Evolutionary conservation across 1,284 basidiomycete species (phyloP).

Genomic region (Cutaneotrichosporon daszewskae): DNA sequence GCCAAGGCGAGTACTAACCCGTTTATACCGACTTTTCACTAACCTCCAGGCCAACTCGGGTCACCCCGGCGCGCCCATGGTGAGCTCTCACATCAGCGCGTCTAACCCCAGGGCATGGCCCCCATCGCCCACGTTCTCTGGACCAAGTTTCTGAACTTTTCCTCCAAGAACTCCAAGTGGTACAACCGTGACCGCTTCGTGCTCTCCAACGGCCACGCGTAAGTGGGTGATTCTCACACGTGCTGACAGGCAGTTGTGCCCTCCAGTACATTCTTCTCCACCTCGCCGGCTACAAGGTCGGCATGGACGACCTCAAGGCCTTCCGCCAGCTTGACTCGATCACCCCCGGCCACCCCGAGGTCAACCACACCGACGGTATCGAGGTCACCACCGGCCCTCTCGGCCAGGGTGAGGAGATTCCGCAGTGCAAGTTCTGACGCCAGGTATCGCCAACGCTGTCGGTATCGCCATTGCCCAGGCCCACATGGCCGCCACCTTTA

Average conservation of each 20-base stretch:
- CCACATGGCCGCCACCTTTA: constrained; percentile 80
- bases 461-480: constrained; percentile 90
- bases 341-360: constrained; percentile 89
- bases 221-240: constrained; percentile 40
- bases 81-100: constrained; percentile 23
- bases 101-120: constrained; percentile 58
- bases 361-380: constrained; percentile 80
- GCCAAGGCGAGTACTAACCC: constrained; percentile 53
- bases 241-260: constrained; percentile 58
- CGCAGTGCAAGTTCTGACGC: too few relatives aligned
- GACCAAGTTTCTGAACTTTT: constrained; percentile 72
- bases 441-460: constrained; percentile 74
- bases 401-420: constrained; percentile 79
- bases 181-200: constrained; percentile 70
- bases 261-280: constrained; percentile 50
- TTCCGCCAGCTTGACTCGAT: constrained; percentile 70
- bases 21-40: constrained; percentile 54
- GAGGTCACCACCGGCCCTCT: constrained; percentile 96
- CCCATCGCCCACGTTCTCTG: constrained; percentile 83
- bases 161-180: constrained; percentile 85
- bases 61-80: constrained; percentile 86
- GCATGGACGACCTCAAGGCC: constrained; percentile 48
- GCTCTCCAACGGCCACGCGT: constrained; percentile 50
- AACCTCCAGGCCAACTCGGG: constrained; percentile 77
- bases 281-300: constrained; percentile 52